phyloP scores from a whole-genome alignment of 2,329 filamentous ascomycete species.

The Domatiomyces catenatus region DNA sequence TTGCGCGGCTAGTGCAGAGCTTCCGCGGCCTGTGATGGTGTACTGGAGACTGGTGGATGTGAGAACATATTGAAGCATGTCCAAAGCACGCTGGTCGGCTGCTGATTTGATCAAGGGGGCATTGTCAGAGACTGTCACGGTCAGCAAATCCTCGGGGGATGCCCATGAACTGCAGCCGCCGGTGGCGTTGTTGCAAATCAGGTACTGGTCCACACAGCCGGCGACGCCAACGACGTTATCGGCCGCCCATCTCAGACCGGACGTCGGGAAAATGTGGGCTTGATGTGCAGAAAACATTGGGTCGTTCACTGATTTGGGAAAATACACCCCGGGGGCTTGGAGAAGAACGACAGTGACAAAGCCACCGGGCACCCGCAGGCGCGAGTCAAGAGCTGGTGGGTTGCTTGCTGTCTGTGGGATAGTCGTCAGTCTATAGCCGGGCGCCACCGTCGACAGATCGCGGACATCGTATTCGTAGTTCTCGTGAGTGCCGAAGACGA shows the following conservation, averaged over 20 bases:
- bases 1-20: not conserved
- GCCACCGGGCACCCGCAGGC: not conserved
- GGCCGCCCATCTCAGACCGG: not conserved
- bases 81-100: not conserved
- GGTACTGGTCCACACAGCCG: not conserved
- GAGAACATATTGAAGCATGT: not conserved
- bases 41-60: not conserved
- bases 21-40: not conserved
- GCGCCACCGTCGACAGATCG: not conserved
- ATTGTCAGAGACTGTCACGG: not conserved
- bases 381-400: not conserved
- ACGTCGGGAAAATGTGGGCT: not conserved
- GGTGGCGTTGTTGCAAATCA: not conserved
- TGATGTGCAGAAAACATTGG: slow-evolving; percentile 1
- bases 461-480: slow-evolving; percentile 1
- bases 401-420: not conserved
- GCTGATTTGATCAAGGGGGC: not conserved
- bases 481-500: not conserved
- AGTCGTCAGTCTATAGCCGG: not conserved
- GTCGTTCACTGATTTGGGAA: not conserved
- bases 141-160: not conserved
- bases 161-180: not conserved
- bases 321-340: slow-evolving; percentile 1
- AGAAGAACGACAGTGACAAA: not conserved
- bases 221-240: not conserved